Base-by-base conservation (phyloP, 148 eudicot genomes). In the Fagopyrum esculentum region DNA sequence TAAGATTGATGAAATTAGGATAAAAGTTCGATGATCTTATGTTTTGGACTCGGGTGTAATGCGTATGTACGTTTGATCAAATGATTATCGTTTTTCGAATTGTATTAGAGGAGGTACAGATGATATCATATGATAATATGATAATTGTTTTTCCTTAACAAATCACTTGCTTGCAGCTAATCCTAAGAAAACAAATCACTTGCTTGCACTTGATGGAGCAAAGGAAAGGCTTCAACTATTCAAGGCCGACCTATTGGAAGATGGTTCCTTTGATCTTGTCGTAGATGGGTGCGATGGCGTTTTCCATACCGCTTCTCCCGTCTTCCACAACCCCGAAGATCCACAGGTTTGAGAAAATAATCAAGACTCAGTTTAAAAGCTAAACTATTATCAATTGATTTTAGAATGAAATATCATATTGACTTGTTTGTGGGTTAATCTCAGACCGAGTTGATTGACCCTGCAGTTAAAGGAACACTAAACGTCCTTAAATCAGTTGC, bases 401-500 rank as follows among this genome's bases (percentile, higher is more conserved):
- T 35, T 35, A 35, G 40, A 35, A 0, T 35, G 1, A 35, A 35
- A 22, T 0, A 0, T 22, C 0, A 22, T 0, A 22, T 22, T 22
- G 26, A 22, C 26, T 22, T 22, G 26, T 22, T 22, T 2, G 40
- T 35, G 1, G 2, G 2, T 35, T 1, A 35, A 35, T 35, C 40
- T 35, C 73, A 83, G 87, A 69, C 59, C 8, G 82, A 84, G 43
- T 13, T 81, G 61, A 26, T 84, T 50, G 86, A 81, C 11, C 82
- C 86, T 4, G 84, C 82, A 4, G 82, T 84, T 43, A 81, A 84
- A 16, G 86, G 86, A 55, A 84, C 86, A 2, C 80, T 84, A 12
- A 81, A 82, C 69, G 79, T 84, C 46, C 84, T 84, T 48, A 63
- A 40, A 13, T 71, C 87, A 46, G 77, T 78, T 80, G 73, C 45